These are phyloP conservation scores for Esteya vermicola DNA, from an alignment of 2,329 filamentous ascomycete species.

Conservation along the genomic window DNA sequence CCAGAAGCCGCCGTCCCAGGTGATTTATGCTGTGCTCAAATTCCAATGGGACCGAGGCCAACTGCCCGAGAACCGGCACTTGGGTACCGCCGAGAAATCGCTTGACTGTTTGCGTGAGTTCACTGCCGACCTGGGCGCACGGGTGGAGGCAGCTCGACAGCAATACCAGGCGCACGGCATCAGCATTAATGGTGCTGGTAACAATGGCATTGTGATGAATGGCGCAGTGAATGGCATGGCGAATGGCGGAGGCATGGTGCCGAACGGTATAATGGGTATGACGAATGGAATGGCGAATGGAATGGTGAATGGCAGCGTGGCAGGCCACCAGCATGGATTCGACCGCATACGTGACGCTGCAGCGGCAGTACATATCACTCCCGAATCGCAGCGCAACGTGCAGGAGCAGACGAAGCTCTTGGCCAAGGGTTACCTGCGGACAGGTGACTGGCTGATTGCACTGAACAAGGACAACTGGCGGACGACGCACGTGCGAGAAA, in stretches of 20 bases:
- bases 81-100: conserved; percentile 36
- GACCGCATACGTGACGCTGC: conserved; percentile 28
- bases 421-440: conserved; percentile 89
- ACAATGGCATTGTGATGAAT: no score
- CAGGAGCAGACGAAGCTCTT: conserved; percentile 57
- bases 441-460: conserved; percentile 88
- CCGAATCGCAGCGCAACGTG: conserved; percentile 36
- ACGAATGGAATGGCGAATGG: conserved; percentile 26
- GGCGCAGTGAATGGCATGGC: neutral
- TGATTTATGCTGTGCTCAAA: conserved; percentile 94
- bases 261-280: conserved; percentile 8
- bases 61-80: conserved; percentile 27
- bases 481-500: conserved; percentile 70
- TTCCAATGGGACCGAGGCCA: conserved; percentile 87
- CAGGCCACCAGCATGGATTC: conserved; percentile 31
- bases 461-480: conserved; percentile 83
- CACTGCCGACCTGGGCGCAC: conserved; percentile 42
- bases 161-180: conserved; percentile 33
- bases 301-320: conserved; percentile 12
- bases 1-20: conserved; percentile 44
- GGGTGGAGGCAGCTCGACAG: conserved; percentile 36
- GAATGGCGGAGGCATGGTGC: conserved; percentile 15
- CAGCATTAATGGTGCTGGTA: conserved; percentile 12
- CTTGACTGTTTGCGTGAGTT: conserved; percentile 46
- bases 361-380: conserved; percentile 21